Base-by-base conservation (phyloP, 192 early-diverging fungal genomes). In the Lobosporangium transversale region DNA sequence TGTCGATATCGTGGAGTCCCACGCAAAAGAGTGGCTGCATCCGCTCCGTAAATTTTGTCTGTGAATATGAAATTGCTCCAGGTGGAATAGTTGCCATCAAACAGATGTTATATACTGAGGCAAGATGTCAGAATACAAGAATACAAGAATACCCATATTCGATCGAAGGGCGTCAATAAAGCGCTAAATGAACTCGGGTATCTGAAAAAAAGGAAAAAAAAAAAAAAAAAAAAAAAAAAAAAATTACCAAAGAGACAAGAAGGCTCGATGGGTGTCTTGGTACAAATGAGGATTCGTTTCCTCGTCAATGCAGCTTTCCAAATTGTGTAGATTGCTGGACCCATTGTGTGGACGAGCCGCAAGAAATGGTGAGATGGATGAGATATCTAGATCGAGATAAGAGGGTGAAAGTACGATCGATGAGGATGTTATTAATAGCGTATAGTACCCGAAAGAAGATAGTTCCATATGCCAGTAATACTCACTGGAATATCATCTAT, bases 241-340 rank as follows among this genome's bases (percentile, higher is more conserved):
- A 6, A 15, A 42, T 60, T 76, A 86, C 85, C 85, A 36, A 58
- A 70, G 36, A 84, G 80, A 55, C 86, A 86, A 1, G 68, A 53
- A 11, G 63, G 31, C 53, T 82, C 80, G 35, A 88, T 78, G 23
- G 86, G 86, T 2, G 84, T 76, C 17, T 57, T 45, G 52, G 80
- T 70, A 57, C 79, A 74, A 2, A 88, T 79, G 50, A 88, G 60
- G 47, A 88, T 85, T 18, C 84, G 78, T 50, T 85, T 83, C 51
- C 62, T 80, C 43, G 80, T 47, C 33, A 88, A 50, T 3, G 79
- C 83, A 4, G 84, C 80, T 36, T 84, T 86, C 86, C 86, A 88
- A 4, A 88, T 47, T 6, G 71, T 37, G 64, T 82, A 88, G 31
- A 88, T 67, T 29, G 65, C 68, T n/a, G 86, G 84, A 2, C 86